These are phyloP conservation scores for Medicago ruthenica DNA, from an alignment of 306 rosid species.

Conservation along the genomic window DNA sequence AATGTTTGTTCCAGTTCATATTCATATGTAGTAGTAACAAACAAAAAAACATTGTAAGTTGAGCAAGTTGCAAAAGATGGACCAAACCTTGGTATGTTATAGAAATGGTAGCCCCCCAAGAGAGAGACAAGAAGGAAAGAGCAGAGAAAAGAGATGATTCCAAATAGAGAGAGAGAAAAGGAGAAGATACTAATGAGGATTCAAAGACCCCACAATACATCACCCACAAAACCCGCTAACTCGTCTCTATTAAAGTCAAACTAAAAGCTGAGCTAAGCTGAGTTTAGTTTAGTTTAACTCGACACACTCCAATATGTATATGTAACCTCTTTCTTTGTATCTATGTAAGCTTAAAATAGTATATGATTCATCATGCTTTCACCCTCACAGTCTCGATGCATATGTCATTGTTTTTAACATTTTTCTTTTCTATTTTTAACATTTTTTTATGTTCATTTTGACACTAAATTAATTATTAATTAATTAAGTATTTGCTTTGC, in stretches of 20 bases:
- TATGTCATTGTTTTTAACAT: background rate
- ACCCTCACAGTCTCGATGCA: background rate
- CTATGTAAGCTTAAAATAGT: background rate
- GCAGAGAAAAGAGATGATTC: constrained; percentile 41
- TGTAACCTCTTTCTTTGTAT: background rate
- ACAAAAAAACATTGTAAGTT: background rate
- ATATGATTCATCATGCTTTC: background rate
- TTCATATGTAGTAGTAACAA: background rate
- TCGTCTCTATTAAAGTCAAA: constrained; percentile 1
- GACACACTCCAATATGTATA: background rate
- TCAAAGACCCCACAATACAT: constrained; percentile 12
- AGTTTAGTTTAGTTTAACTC: background rate
- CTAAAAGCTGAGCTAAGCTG: background rate
- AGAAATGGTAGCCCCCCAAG: background rate
- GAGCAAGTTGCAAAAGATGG: background rate
- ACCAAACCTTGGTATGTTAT: background rate
- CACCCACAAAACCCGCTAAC: constrained; percentile 11
- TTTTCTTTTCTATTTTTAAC: background rate
- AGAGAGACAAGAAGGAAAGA: constrained; percentile 8
- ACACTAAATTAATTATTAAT: background rate
- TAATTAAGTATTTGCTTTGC: background rate
- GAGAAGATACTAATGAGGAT: constrained; percentile 50
- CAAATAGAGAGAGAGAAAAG: constrained; percentile 12
- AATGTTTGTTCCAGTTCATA: background rate
- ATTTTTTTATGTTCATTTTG: background rate